Conservation (phyloP, 352 stramenopile genomes). For the Globisporangium lucens region DNA sequence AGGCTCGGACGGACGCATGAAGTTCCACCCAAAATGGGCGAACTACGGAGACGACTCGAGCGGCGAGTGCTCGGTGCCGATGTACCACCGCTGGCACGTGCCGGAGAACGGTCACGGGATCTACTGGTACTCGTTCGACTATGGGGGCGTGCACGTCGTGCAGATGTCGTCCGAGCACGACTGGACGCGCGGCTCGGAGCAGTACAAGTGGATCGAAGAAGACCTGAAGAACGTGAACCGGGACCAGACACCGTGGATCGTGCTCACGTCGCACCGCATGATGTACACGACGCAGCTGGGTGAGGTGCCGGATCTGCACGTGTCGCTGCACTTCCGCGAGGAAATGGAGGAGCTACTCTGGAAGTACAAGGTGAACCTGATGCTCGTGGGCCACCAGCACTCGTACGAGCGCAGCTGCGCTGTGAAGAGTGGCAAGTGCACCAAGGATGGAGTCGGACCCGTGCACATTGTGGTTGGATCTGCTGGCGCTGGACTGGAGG, state of each 20-base stretch:
- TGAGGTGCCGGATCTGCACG: conserved; percentile 58
- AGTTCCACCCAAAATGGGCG: conserved; percentile 62
- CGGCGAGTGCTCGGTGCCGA: conserved; percentile 75
- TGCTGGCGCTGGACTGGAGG: conserved; percentile 72
- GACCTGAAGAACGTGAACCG: conserved; percentile 85
- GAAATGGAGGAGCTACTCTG: conserved; percentile 90
- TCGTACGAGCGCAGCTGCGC: conserved; percentile 90
- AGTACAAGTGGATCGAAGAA: conserved; percentile 88
- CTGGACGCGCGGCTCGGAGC: conserved; percentile 73
- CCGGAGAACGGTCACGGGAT: conserved; percentile 62
- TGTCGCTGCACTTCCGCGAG: conserved; percentile 77
- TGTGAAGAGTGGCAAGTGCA: conserved; percentile 71
- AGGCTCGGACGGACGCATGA: conserved; percentile 48
- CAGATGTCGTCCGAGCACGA: conserved; percentile 92
- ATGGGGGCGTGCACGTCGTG: conserved; percentile 87
- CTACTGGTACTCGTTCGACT: conserved; percentile 92
- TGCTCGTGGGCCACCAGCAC: conserved; percentile 92
- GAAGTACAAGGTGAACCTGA: conserved; percentile 87
- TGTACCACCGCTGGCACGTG: conserved; percentile 67
- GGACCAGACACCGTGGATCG: conserved; percentile 87
- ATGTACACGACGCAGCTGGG: conserved; percentile 87
- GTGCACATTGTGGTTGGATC: conserved; percentile 89
- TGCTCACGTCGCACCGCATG: conserved; percentile 90
- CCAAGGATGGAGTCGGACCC: conserved; percentile 54
- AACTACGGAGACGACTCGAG: conserved; percentile 75